phyloP scores from a whole-genome alignment of 306 rosid genomes.

The Nissolia schottii region DNA sequence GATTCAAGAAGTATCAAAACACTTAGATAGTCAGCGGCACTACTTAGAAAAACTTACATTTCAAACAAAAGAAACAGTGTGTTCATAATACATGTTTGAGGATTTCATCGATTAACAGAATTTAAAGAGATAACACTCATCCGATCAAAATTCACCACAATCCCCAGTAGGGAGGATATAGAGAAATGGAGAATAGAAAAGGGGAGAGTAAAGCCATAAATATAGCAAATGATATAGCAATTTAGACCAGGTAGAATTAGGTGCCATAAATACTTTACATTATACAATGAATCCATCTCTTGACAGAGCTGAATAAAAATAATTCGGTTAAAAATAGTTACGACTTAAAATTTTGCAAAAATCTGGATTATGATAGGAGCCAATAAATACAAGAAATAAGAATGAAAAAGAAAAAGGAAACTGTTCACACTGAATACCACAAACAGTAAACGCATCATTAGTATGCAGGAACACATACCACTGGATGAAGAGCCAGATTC shows the following conservation, averaged over 20 bases:
- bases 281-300: background rate
- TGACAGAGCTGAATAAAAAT: background rate
- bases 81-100: too few relatives aligned
- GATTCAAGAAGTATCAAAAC: background rate
- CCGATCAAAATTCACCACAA: too few relatives aligned
- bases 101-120: too few relatives aligned
- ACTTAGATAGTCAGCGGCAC: background rate
- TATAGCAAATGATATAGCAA: too few relatives aligned
- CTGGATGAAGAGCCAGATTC: constrained; percentile 88
- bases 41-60: background rate
- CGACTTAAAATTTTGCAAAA: background rate
- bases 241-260: too few relatives aligned
- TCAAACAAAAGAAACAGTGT: too few relatives aligned
- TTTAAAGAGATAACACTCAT: too few relatives aligned
- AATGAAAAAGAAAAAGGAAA: too few relatives aligned
- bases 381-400: background rate
- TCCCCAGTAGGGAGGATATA: too few relatives aligned
- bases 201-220: too few relatives aligned
- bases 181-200: too few relatives aligned
- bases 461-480: constrained; percentile 61
- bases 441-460: constrained; percentile 3
- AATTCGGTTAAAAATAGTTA: background rate
- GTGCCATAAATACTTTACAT: background rate
- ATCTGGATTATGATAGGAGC: background rate
- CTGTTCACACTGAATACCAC: too few relatives aligned